These are phyloP conservation scores for Dimocarpus longan DNA, from an alignment of 345 rosid genomes.

Conservation along the genomic window DNA sequence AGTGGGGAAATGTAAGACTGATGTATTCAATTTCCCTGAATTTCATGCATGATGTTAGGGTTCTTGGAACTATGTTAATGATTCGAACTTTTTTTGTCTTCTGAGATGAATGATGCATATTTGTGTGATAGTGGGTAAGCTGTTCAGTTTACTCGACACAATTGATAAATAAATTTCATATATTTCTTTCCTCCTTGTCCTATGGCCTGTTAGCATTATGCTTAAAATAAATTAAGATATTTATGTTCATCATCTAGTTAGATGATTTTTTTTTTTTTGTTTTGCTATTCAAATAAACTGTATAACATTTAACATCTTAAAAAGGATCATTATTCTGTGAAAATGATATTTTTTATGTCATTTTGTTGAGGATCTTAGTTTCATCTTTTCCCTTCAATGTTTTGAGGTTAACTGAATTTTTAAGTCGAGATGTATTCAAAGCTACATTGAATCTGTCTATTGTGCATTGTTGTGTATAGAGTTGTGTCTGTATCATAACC, in stretches of 20 bases:
- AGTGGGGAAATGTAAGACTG: neutral
- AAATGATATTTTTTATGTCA: neutral
- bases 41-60: neutral
- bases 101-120: neutral
- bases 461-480: neutral
- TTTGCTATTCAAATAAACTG: too few species aligned
- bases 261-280: neutral
- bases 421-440: too few species aligned
- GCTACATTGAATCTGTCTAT: neutral
- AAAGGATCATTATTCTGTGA: neutral
- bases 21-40: neutral
- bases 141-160: neutral
- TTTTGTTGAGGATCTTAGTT: neutral
- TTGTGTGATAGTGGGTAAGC: neutral
- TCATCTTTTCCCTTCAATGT: neutral
- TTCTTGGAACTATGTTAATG: neutral
- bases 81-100: neutral
- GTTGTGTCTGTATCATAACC: neutral
- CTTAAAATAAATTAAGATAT: too few species aligned
- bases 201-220: too few species aligned
- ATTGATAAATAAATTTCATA: neutral
- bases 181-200: neutral
- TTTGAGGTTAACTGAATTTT: neutral
- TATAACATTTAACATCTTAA: too few species aligned
- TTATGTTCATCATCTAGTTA: neutral